Conservation (phyloP, 2,329 filamentous ascomycete genomes). For the Ceratocystis alfenasii region DNA sequence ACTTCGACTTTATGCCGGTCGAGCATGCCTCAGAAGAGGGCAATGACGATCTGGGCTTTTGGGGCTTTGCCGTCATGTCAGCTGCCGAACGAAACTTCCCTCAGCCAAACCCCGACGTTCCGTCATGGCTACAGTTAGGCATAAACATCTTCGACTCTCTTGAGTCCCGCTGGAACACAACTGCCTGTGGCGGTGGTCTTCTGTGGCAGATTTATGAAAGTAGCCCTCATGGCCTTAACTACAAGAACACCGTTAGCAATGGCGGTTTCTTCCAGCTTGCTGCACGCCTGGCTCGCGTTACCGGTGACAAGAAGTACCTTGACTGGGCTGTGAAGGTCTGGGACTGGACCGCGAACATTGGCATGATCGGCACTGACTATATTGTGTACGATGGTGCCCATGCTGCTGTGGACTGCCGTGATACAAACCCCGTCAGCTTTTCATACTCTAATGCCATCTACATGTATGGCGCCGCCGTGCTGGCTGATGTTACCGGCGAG, state of each 20-base stretch:
- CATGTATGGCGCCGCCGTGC: constrained; percentile 50
- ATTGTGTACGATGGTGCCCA: constrained; percentile 53
- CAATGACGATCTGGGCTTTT: constrained; percentile 66
- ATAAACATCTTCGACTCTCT: constrained; percentile 64
- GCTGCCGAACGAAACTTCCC: constrained; percentile 59
- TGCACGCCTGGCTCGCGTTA: constrained; percentile 60
- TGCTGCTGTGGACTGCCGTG: constrained; percentile 41
- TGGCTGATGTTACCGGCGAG: constrained; percentile 49
- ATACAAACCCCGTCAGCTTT: constrained; percentile 45
- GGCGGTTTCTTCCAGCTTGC: constrained; percentile 74
- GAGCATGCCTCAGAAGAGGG: constrained; percentile 48
- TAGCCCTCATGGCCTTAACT: constrained; percentile 62
- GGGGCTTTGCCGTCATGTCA: constrained; percentile 55
- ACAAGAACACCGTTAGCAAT: constrained; percentile 70
- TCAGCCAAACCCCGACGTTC: constrained; percentile 43
- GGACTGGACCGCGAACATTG: constrained; percentile 49
- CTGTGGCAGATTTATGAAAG: constrained; percentile 70
- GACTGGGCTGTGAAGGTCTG: constrained; percentile 57
- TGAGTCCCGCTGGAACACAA: constrained; percentile 55
- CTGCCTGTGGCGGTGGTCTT: constrained; percentile 57
- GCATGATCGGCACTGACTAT: constrained; percentile 44
- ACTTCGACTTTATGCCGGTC: constrained; percentile 48
- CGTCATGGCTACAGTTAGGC: constrained; percentile 54
- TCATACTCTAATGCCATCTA: constrained; percentile 55
- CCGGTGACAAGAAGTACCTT: constrained; percentile 51